Evolutionary conservation across 2,329 filamentous ascomycete genomes (phyloP), one percentile per base, ranked within the genome.

Genomic region (Venturia carpophila): DNA sequence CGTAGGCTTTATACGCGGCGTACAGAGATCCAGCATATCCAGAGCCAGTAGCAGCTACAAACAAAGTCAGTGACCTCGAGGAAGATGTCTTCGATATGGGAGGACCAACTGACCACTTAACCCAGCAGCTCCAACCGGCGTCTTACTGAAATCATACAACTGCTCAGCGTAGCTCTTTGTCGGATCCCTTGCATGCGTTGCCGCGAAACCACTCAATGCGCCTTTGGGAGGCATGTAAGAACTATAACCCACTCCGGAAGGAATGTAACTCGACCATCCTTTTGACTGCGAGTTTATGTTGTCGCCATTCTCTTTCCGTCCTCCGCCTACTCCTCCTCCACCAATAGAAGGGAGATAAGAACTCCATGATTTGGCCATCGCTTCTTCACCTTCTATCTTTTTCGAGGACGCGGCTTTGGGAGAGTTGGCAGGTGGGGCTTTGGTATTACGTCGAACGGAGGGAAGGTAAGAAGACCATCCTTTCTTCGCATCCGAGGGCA

Each of bases 161-260:
- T 82, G 79, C 68, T 81, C 78, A 5, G 79, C 73, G 67, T 80
- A 80, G 56, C 77, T 77, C 69, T 82, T 82, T 63, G 74, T 78
- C 2, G 76, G 77, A 66, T 82, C 78, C 42, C 78, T 74, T 34
- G 77, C 69, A 67, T 80, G 78, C 62, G 74, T 76, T 42, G 74
- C 68, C 63, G 79, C 76, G 68, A 81, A 80, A 7, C 77, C 74
- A 47, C 78, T 79, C 6, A 81, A 71, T 2, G 77, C 75, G 6
- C 70, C 71, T 67, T 79, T 77, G 17, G 74, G 74, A 5, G 79
- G 79, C 6, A 81, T 74, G 65, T 81, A 81, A 62, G 73, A 78
- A 17, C 76, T 78, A 70, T 79, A 79, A 5, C 77, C 77, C 65
- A 80, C 76, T 11, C 79, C 79, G 13, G 77, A 78, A 1, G 78